Base-by-base conservation (phyloP, 176 grass and related monocot species). In the Hsuehochloa calcarea region DNA sequence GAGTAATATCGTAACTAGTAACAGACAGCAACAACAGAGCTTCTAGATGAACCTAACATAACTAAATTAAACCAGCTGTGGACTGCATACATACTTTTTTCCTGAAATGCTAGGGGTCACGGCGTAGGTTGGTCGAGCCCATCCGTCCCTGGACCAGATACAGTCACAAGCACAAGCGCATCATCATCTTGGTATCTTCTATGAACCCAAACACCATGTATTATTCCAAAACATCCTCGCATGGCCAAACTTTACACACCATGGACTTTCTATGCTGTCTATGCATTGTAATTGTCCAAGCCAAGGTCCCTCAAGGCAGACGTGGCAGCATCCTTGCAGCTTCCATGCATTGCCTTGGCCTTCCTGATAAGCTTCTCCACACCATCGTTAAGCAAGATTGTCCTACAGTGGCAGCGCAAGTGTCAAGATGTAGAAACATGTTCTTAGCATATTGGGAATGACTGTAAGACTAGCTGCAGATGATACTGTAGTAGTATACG, bases 241-340 rank as follows among this genome's bases (percentile, higher is more conserved):
- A 22, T 19, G 12, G 0, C 5, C 19, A 23, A 80, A 39, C 22
- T 63, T 69, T 20, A 76, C 62, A 66, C 7, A 43, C 5, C 5
- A 14, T 82, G 51, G 15, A 43, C 8, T 78, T 26, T 5, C 40
- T 59, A n/a, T 11, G 49, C 20, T 77, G 39, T 47, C 70, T 98
- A 98, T 17, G 49, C 83, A 78, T 92, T 95, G 87, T 94, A 98
- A 66, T 95, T 87, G 47, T 95, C 90, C 40, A 98, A 82, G 11
- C 93, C 93, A 8, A 98, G 88, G 78, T 98, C 96, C 84, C 93
- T 95, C 77, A 95, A 41, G 78, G 96, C 93, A 79, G 84, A 90
- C n/a, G 88, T 92, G 71, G 91, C 91, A 81, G 96, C 93, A 90
- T 93, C 91, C 74, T 95, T 98, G 86, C 96, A 94, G 71, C 50